Evolutionary conservation across 306 rosid genomes (phyloP).

Genomic region (Corylus americana): DNA sequence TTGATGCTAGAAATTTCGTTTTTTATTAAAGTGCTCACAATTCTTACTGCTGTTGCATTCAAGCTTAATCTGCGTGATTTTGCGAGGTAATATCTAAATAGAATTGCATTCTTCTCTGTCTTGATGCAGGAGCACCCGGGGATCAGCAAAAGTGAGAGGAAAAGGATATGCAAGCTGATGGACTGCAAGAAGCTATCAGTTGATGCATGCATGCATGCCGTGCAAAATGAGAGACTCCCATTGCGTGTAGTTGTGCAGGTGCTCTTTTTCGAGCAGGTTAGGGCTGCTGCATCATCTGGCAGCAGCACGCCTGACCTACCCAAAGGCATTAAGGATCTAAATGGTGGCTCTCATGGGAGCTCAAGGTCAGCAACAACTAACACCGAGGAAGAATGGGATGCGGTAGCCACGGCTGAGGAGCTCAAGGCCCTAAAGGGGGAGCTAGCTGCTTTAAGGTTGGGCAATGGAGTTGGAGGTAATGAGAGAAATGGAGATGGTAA

Average conservation of each 20-base stretch:
- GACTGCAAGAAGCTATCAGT: slow-evolving; percentile 85
- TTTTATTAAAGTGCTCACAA: slow-evolving; percentile 9
- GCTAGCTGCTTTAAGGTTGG: slow-evolving; percentile 77
- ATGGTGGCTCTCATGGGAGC: slow-evolving; percentile 72
- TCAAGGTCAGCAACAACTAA: slow-evolving; percentile 83
- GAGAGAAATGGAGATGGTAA: slow-evolving; percentile 59
- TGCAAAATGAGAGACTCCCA: slow-evolving; percentile 96
- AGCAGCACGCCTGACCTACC: slow-evolving; percentile 92
- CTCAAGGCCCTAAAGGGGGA: slow-evolving; percentile 83
- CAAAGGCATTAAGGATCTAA: slow-evolving; percentile 67
- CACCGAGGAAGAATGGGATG: slow-evolving; percentile 80
- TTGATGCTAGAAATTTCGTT: neutral
- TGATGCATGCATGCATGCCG: slow-evolving; percentile 90
- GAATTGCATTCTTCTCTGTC: slow-evolving; percentile 5
- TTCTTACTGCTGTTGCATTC: neutral
- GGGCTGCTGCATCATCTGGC: slow-evolving; percentile 76
- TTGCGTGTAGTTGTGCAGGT: slow-evolving; percentile 93
- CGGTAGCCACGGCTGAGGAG: slow-evolving; percentile 73
- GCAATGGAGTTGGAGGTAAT: slow-evolving; percentile 46
- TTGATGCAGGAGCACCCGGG: slow-evolving; percentile 77
- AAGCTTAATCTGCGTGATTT: neutral
- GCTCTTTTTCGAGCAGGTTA: slow-evolving; percentile 88
- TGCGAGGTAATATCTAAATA: neutral
- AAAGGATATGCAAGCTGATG: slow-evolving; percentile 91
- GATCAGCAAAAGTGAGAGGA: slow-evolving; percentile 81